Evolutionary conservation across 1,284 basidiomycete genomes (phyloP).

Genomic region (Austroboletus novae-zelandiae): DNA sequence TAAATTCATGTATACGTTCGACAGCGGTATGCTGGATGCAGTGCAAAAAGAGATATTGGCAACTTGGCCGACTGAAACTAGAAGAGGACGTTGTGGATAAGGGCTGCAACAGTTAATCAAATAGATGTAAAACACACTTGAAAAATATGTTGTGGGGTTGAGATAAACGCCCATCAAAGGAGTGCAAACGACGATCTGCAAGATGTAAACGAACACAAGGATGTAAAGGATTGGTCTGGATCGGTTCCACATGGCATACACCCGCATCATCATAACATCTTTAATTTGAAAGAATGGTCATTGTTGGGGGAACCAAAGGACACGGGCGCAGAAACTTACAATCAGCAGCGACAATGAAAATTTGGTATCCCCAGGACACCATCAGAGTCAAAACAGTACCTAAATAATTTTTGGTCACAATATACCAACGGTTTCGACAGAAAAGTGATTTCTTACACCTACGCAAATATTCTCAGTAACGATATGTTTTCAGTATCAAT

Average conservation of each 20-base stretch:
- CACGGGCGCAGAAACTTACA: constrained; percentile 1
- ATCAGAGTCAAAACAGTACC: constrained; percentile 3
- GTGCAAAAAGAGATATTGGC: not conserved
- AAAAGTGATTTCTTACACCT: not conserved
- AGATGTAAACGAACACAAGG: not conserved
- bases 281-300: not conserved
- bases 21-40: fast-evolving
- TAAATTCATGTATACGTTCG: not conserved
- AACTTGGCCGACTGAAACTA: not conserved
- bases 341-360: constrained; percentile 13
- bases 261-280: constrained; percentile 12
- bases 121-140: not conserved
- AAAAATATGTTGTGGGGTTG: not conserved
- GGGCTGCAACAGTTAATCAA: too few relatives aligned
- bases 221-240: constrained; percentile 2
- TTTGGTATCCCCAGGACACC: constrained; percentile 9
- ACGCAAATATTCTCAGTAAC: not conserved
- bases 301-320: not conserved
- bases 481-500: not conserved
- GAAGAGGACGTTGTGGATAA: not conserved
- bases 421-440: not conserved
- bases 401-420: not conserved
- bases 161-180: not conserved
- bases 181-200: not conserved
- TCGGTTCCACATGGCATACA: too few relatives aligned